Evolutionary conservation across 2,329 filamentous ascomycete genomes (phyloP), one percentile per base, ranked within the genome.

Genomic region (Arachnomyces sp.): DNA sequence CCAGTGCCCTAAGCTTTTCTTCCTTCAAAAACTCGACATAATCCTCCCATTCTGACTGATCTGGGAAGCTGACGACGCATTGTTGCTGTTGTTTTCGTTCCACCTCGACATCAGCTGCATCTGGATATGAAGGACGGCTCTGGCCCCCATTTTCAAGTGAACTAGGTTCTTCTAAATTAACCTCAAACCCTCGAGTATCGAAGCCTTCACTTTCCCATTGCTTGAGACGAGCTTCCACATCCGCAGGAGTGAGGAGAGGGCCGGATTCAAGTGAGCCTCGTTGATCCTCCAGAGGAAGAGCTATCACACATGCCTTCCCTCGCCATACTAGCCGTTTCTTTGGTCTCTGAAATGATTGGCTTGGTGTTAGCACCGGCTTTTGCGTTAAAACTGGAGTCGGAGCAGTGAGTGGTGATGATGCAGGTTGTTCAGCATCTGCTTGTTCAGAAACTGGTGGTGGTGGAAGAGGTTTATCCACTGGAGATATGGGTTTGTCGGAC

Each of bases 1-100:
- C 92, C 40, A 98, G 73, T 37, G 90, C 89, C 45, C 88, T 81
- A 38, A 98, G 72, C 65, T 95, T 98, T 45, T 90, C 87, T 66
- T 98, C 92, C 50, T 85, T 80, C 28, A 96, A 69, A 49, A 83
- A 81, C 40, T 83, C 76, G 43, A 89, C 83, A 60, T 96, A 94
- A 17, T 79, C 71, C 54, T 86, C 82, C 81, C 82, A 85, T 52
- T 77, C 73, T 31, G 57, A 66, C 51, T 63, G 62, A 44, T 71
- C 55, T 3, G 68, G 67, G 43, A 71, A 64, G 13, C 56, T 60
- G 41, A 71, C 58, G 8, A 50, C 49, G 42, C 54, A 63, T 7
- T 52, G 50, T 28, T 55, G n/a, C n/a, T n/a, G 53, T 12, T 52
- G 41, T 32, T 57, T 55, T 34, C 50, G 54, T 38, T 67, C 64